Evolutionary conservation across 441 rosid species (phyloP), one percentile per base, ranked within the genome.

Genomic region (Arabidopsis lyrata): DNA sequence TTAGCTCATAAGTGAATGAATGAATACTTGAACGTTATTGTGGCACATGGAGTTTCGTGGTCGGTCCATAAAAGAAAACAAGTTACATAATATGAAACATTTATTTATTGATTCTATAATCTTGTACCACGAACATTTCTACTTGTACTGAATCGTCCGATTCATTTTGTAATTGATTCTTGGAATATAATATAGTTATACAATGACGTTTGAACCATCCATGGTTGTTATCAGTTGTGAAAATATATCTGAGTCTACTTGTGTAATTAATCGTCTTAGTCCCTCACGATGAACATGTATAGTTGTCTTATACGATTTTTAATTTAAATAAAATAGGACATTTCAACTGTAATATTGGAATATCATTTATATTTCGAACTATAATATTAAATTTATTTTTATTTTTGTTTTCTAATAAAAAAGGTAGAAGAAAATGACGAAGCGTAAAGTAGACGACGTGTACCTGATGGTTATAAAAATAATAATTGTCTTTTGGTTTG

Each of bases 11-110:
- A 57, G 36, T 38, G 53, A 16, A 48, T 8, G 66, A 24, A 32
- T 50, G 56, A 11, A 24, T 35, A 56, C 42, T 56, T 29, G 49
- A 72, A 56, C 59, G 52, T 56, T 73, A 32, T 73, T 8, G 50
- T 64, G 66, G 66, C 72, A 73, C 72, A 57, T 73, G 72, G 66
- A 73, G 20, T 47, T 57, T 65, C 42, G 15, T 48, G 60, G 77
- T 73, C 72, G 77, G 77, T 65, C 59, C 59, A 38, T 48, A 15
- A 36, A 22, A 41, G 63, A 53, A 32, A 45, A 54, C 71, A 65
- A 73, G 42, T 64, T 36, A 56, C 66, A 65, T 18, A 35, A 35
- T 56, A 47, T 13, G 53, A 48, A 18, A 58, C 63, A 58, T 36
- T 55, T 39, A 14, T 15, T 15, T 73, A 47, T 16, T 65, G 59